Base-by-base conservation (phyloP, 1,284 basidiomycete species). In the Pascua sp. region DNA sequence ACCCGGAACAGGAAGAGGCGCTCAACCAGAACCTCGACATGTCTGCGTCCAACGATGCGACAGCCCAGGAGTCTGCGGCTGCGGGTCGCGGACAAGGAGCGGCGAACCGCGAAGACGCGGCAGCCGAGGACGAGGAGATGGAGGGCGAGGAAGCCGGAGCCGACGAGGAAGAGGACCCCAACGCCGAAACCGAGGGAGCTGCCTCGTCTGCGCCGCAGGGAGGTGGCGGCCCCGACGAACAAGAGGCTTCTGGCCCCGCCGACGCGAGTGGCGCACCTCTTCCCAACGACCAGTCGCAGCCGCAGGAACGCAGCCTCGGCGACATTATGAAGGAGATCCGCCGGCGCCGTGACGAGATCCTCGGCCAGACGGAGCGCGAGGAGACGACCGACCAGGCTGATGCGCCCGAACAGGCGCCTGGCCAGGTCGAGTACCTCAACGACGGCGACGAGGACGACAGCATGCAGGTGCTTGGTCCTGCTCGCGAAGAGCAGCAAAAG, bases 381-480 rank as follows among this genome's bases (percentile, higher is more conserved):
- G 74, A 67, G 56, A 67, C 68, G 51, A 59, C 69, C 8, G 61
- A 67, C 24, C 56, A 71, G 37, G 57, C 65, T 8, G 68, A 76
- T 3, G 68, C 77, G n/a, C 63, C 71, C 2, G 70, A 76, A 15
- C 80, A 81, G 45, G 77, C 82, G 3, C 79, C 82, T 1, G 85
- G 87, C 67, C 81, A 83, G 50, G 80, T 96, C 17, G 91, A 97
- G 72, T 94, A 96, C 74, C 79, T 90, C n/a, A 84, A 83, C 17
- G 85, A 89, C 9, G 80, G 80, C 48, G 86, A 90, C 56, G 80
- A 79, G 15, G 86, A 90, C 60, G 81, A 87, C 48, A 85, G 89
- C 51, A 87, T 90, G 83, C 92, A 98, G 74, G 92, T 93, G 1
- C 83, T 98, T 11, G 95, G 93, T 7, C 86, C 90, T 1, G 89